phyloP scores from a whole-genome alignment of 139 green algal species.

The Mychonastes homosphaera region DNA sequence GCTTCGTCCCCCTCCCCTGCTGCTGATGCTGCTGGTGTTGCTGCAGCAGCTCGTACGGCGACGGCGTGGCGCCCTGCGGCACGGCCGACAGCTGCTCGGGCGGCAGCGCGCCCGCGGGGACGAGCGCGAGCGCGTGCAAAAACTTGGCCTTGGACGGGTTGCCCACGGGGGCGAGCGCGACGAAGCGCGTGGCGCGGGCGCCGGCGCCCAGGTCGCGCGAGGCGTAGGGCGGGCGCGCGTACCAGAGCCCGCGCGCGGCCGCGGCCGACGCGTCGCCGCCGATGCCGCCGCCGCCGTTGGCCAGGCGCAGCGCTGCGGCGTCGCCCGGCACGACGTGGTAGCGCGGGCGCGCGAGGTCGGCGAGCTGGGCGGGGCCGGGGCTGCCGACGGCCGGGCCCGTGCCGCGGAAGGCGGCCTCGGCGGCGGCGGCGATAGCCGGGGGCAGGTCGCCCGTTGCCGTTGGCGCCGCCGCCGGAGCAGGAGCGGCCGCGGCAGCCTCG shows the following conservation, averaged over 20 bases:
- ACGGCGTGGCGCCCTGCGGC: slow-evolving; percentile 47
- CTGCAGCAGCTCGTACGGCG: slow-evolving; percentile 35
- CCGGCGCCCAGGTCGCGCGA: slow-evolving; percentile 67
- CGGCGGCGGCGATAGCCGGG: too few species aligned
- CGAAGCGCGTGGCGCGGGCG: slow-evolving; percentile 73
- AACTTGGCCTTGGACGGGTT: slow-evolving; percentile 57
- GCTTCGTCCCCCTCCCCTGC: not conserved
- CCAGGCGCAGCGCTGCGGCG: too few species aligned
- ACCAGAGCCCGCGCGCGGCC: slow-evolving; percentile 38
- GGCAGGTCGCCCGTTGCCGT: too few species aligned
- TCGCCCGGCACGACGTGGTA: too few species aligned
- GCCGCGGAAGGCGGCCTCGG: not conserved
- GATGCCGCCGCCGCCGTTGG: too few species aligned
- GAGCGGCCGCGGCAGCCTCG: not conserved
- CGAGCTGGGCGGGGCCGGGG: slow-evolving; percentile 26
- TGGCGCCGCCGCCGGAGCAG: too few species aligned
- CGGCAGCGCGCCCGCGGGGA: slow-evolving; percentile 48
- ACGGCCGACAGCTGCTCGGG: slow-evolving; percentile 30
- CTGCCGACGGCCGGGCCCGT: not conserved
- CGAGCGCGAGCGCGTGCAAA: slow-evolving; percentile 71
- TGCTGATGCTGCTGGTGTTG: slow-evolving; percentile 4
- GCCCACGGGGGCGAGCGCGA: slow-evolving; percentile 58
- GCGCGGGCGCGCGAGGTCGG: slow-evolving; percentile 31
- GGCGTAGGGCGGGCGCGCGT: slow-evolving; percentile 62
- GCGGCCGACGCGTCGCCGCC: too few species aligned